Evolutionary conservation across 2,329 filamentous ascomycete species (phyloP).

Genomic region (Fusarium haematococcum): DNA sequence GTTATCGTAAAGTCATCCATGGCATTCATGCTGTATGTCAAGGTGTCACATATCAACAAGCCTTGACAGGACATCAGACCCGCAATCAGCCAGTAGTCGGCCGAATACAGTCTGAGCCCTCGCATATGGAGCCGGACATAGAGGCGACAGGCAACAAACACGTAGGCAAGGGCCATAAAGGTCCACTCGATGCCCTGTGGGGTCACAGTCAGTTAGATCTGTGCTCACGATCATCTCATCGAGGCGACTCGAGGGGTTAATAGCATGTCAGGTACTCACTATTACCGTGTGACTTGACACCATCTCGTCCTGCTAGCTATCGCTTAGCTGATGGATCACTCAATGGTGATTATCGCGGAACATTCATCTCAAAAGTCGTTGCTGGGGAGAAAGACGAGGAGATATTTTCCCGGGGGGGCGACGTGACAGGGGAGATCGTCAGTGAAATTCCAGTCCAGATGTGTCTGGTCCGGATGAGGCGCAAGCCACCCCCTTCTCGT

Average conservation of each 20-base stretch:
- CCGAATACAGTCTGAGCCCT: background rate
- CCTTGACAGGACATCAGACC: background rate
- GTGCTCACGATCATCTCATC: background rate
- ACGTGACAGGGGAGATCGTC: background rate
- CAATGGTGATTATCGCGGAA: background rate
- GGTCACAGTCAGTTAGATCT: background rate
- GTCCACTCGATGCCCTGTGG: background rate
- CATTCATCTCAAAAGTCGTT: background rate
- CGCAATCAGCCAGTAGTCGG: background rate
- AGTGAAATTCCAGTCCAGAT: background rate
- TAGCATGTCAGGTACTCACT: background rate
- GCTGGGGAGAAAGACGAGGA: background rate
- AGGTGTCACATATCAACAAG: background rate
- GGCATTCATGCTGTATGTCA: slow-evolving; percentile 1
- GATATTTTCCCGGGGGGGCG: background rate
- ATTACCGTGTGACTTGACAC: background rate
- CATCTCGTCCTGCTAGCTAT: background rate
- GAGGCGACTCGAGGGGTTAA: background rate
- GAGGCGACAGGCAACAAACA: background rate
- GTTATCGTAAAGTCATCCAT: background rate
- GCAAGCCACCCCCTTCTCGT: background rate
- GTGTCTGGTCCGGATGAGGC: background rate
- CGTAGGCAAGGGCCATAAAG: background rate
- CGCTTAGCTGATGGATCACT: background rate
- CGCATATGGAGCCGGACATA: background rate